Conservation (phyloP, 1,284 basidiomycete genomes). For the Dichomitus squalens region DNA sequence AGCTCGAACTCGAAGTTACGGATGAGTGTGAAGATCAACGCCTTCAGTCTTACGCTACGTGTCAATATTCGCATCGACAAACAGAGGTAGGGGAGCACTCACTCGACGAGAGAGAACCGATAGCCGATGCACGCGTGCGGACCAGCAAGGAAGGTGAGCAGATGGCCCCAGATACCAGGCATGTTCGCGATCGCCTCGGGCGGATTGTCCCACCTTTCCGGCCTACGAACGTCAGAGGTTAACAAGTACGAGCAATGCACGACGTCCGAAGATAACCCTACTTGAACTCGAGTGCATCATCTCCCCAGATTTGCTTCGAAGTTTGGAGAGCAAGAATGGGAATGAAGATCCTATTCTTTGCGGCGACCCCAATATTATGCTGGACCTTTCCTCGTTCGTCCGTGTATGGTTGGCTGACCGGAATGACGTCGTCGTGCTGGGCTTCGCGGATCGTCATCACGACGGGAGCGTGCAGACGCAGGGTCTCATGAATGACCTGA, state of each 20-base stretch:
- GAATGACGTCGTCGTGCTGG: constrained; percentile 49
- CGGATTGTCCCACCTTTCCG: constrained; percentile 58
- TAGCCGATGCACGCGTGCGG: constrained; percentile 69
- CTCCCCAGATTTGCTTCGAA: constrained; percentile 53
- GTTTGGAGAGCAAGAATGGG: constrained; percentile 52
- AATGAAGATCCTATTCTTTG: constrained; percentile 50
- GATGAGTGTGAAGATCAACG: constrained; percentile 58
- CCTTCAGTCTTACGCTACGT: constrained; percentile 45
- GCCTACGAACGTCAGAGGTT: constrained; percentile 34
- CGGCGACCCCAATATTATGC: constrained; percentile 37
- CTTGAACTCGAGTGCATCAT: constrained; percentile 55
- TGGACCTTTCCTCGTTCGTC: constrained; percentile 31
- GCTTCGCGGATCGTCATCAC: constrained; percentile 53
- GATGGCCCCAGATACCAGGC: constrained; percentile 61
- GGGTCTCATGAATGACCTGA: constrained; percentile 66
- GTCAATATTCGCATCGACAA: constrained; percentile 40
- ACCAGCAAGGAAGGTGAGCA: constrained; percentile 64
- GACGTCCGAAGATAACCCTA: constrained; percentile 24
- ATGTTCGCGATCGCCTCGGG: constrained; percentile 47
- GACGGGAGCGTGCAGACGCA: constrained; percentile 70
- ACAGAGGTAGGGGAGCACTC: constrained; percentile 18
- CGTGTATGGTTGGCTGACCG: constrained; percentile 37
- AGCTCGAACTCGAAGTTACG: constrained; percentile 59
- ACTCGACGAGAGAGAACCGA: constrained; percentile 71
- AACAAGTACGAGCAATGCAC: too few species aligned